phyloP scores from a whole-genome alignment of 2,329 filamentous ascomycete species.

The Leptodontidium sp. region DNA sequence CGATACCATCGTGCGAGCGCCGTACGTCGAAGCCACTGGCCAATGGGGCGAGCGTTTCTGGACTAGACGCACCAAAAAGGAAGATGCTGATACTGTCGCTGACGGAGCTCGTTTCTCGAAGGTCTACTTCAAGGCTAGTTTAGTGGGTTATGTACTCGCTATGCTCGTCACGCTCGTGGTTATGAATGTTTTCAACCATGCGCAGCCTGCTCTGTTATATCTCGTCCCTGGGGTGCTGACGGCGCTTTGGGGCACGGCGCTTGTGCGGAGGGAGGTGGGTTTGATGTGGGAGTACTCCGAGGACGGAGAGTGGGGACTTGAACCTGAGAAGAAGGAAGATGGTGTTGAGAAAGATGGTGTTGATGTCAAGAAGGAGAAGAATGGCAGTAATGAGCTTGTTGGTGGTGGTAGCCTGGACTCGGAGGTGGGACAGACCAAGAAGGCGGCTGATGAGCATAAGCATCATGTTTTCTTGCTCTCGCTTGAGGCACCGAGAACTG shows the following conservation, averaged over 20 bases:
- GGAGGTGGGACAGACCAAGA: constrained; percentile 23
- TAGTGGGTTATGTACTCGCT: constrained; percentile 79
- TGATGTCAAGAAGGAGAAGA: constrained; percentile 10
- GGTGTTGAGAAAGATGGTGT: neutral
- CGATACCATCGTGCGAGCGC: constrained; percentile 39
- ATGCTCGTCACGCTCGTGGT: constrained; percentile 80
- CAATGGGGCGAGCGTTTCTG: constrained; percentile 88
- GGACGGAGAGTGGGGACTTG: constrained; percentile 62
- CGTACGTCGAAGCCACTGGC: constrained; percentile 68
- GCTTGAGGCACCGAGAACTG: constrained; percentile 36
- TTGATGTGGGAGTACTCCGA: constrained; percentile 87
- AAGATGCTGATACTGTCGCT: constrained; percentile 41
- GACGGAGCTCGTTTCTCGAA: constrained; percentile 70
- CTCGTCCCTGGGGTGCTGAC: constrained; percentile 86
- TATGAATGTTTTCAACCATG: constrained; percentile 80
- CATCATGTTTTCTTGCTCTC: constrained; percentile 44
- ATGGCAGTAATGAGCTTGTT: neutral
- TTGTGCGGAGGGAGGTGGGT: constrained; percentile 73
- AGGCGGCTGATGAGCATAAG: constrained; percentile 33
- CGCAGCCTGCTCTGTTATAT: constrained; percentile 91
- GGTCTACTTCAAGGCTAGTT: constrained; percentile 81
- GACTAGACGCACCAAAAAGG: constrained; percentile 54
- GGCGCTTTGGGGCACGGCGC: constrained; percentile 77
- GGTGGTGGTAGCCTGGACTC: constrained; percentile 19
- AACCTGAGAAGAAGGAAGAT: constrained; percentile 23